Percentiles rank a stretch among this genome's conserved stretches.
These are phyloP conservation scores for Chloris gayana DNA, from an alignment of 176 grass and related monocot genomes.

Conservation along the genomic window DNA sequence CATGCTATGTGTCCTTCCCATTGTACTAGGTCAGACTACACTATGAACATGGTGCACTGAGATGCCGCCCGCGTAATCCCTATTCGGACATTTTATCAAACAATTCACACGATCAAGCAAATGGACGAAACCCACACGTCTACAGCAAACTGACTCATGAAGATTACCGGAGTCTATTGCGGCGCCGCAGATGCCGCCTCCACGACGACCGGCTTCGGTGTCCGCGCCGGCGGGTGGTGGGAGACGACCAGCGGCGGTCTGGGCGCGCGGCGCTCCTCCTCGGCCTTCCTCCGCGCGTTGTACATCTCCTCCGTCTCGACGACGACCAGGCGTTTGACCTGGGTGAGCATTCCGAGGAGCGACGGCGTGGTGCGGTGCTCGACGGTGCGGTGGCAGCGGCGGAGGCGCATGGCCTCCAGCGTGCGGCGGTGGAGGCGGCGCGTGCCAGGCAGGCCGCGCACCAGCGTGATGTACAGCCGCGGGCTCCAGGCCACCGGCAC, in stretches of 20 bases:
- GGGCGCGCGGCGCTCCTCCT: conserved; percentile 68
- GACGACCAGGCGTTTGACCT: conserved; percentile 94
- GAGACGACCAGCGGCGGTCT: conserved; percentile 76
- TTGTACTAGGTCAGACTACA: not conserved
- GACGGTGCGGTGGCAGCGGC: conserved; percentile 86
- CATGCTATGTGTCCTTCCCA: not conserved
- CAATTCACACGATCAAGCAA: not conserved
- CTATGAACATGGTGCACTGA: not conserved
- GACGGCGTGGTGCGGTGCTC: conserved; percentile 90
- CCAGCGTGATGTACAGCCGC: conserved; percentile 84
- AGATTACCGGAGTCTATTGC: conserved; percentile 39
- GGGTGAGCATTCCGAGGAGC: conserved; percentile 83
- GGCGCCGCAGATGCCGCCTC: not conserved
- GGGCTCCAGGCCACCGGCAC: conserved; percentile 78
- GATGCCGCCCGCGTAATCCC: not conserved
- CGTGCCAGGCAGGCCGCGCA: conserved; percentile 80
- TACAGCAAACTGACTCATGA: not conserved
- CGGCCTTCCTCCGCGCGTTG: conserved; percentile 64
- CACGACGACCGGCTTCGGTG: not conserved
- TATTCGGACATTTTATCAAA: not conserved
- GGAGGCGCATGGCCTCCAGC: conserved; percentile 97
- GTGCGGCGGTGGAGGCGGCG: conserved; percentile 91
- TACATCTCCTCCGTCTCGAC: conserved; percentile 95
- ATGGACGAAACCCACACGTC: not conserved
- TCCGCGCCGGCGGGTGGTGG: conserved; percentile 32